phyloP scores from a whole-genome alignment of 768 basidiomycete genomes.

The Phaeotremella fagi region DNA sequence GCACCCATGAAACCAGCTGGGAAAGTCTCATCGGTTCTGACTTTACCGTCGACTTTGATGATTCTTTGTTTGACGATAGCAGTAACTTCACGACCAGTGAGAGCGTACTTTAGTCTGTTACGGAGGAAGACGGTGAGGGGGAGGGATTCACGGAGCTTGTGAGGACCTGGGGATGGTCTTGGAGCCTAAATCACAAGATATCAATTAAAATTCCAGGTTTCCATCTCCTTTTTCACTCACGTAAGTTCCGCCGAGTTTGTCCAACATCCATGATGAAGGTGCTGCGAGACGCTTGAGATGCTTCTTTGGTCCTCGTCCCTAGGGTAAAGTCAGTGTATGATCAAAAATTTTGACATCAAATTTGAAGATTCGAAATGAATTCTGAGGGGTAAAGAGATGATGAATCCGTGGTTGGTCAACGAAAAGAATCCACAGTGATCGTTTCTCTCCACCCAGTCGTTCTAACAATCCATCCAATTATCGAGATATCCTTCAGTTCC shows the following conservation, averaged over 20 bases:
- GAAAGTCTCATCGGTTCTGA: constrained; percentile 94
- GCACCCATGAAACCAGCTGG: constrained; percentile 96
- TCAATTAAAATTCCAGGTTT: constrained; percentile 5
- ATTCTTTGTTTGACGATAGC: constrained; percentile 91
- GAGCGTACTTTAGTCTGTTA: constrained; percentile 97
- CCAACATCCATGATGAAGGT: constrained; percentile 99
- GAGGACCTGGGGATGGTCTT: constrained; percentile 95
- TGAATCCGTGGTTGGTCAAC: too few species aligned
- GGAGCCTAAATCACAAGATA: constrained; percentile 59
- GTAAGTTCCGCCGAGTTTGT: constrained; percentile 69
- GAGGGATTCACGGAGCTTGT: constrained; percentile 97
- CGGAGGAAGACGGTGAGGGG: constrained; percentile 96
- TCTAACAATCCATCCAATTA: too few species aligned
- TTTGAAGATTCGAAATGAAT: too few species aligned
- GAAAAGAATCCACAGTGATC: too few species aligned
- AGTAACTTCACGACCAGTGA: constrained; percentile 93
- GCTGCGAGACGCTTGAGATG: constrained; percentile 96
- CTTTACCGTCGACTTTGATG: constrained; percentile 98
- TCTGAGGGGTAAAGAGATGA: too few species aligned
- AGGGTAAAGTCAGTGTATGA: constrained; percentile 1
- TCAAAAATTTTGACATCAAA: too few species aligned
- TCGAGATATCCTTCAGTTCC: too few species aligned
- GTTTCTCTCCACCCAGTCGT: too few species aligned
- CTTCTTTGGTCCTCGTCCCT: constrained; percentile 98
- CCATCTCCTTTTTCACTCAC: constrained; percentile 35